Percentiles rank a stretch among this genome's conserved stretches.
Evolutionary conservation across 768 basidiomycete genomes (phyloP).

Genomic region (Mycena haematopus): DNA sequence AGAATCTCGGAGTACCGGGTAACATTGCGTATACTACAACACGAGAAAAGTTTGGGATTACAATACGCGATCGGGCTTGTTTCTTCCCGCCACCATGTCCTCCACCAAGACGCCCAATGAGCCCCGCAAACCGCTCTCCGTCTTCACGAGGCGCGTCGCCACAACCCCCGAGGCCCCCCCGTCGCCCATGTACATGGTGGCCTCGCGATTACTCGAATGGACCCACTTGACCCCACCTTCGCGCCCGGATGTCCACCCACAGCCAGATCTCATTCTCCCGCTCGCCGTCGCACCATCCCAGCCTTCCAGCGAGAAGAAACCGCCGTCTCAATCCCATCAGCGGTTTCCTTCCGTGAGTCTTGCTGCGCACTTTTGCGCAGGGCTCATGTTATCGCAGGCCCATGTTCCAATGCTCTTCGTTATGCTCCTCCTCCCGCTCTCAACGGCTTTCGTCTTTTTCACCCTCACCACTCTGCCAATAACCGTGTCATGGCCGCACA

Average conservation of each 20-base stretch:
- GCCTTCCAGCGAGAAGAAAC: constrained; percentile 32
- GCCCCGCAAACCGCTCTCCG: constrained; percentile 19
- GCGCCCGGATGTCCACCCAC: constrained; percentile 52
- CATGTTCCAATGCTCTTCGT: constrained; percentile 50
- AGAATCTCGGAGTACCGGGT: too few species aligned
- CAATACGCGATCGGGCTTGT: constrained; percentile 1
- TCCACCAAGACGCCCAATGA: background rate
- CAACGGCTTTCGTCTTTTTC: constrained; percentile 73
- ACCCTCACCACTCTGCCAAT: constrained; percentile 83
- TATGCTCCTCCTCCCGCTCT: constrained; percentile 63
- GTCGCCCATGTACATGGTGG: constrained; percentile 57
- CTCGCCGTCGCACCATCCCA: constrained; percentile 58
- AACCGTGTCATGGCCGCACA: constrained; percentile 77
- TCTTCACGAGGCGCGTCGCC: constrained; percentile 24
- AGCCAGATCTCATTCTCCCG: constrained; percentile 56
- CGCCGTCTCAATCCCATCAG: constrained; percentile 15
- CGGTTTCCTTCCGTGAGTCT: constrained; percentile 42
- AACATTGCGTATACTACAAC: too few species aligned
- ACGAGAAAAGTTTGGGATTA: background rate
- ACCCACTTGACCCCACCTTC: constrained; percentile 53
- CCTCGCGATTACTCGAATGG: constrained; percentile 59
- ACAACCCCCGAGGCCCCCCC: constrained; percentile 28
- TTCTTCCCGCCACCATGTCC: background rate
- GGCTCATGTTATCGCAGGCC: constrained; percentile 35
- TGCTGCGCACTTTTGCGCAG: constrained; percentile 6